Evolutionary conservation across 768 basidiomycete species (phyloP).

Genomic region (Russula compacta): DNA sequence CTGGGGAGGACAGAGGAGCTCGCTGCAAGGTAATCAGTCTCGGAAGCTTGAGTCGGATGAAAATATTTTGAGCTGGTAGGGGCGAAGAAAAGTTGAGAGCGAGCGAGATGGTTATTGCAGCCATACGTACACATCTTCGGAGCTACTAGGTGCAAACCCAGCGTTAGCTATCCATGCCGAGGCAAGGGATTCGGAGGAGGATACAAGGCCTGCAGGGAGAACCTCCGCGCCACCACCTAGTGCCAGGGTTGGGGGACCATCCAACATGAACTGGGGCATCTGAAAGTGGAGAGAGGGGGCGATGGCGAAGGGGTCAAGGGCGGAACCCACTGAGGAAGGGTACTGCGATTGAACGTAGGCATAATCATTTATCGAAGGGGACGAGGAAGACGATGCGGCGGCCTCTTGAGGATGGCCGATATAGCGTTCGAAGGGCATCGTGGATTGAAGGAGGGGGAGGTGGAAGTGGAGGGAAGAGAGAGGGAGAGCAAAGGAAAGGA

Average conservation of each 20-base stretch:
- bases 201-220: constrained; percentile 30
- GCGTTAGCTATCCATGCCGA: constrained; percentile 18
- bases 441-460: neutral
- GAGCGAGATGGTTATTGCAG: neutral
- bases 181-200: constrained; percentile 11
- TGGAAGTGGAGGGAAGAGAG: neutral
- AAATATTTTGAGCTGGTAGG: neutral
- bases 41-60: neutral
- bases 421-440: constrained; percentile 20
- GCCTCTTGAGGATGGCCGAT: constrained; percentile 10
- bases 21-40: neutral
- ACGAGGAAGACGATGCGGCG: neutral
- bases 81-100: neutral
- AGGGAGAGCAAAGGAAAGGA: neutral
- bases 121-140: constrained; percentile 15
- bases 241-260: constrained; percentile 49
- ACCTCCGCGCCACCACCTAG: constrained; percentile 71
- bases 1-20: neutral
- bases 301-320: neutral
- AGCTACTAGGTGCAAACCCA: constrained; percentile 4
- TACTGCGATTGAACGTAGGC: constrained; percentile 2
- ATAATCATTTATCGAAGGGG: constrained; percentile 10
- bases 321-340: constrained; percentile 6
- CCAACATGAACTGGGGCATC: constrained; percentile 56
- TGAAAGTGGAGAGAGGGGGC: constrained; percentile 34